Conservation (phyloP, 768 basidiomycete species). For the Astraeus odoratus region DNA sequence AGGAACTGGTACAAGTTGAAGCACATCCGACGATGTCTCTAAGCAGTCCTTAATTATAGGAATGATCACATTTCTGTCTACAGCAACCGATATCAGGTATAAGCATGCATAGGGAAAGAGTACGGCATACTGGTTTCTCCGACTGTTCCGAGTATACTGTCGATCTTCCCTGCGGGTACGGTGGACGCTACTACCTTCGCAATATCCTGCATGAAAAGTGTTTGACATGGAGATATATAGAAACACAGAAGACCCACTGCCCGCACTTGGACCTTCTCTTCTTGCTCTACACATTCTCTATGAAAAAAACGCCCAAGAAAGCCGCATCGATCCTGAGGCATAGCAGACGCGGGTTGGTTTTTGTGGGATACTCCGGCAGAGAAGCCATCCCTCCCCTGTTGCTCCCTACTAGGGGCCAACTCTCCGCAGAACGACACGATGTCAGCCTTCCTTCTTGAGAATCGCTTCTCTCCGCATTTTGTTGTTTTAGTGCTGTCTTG, state of each 20-base stretch:
- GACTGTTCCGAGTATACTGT: neutral
- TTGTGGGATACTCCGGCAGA: no score
- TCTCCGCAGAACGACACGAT: neutral
- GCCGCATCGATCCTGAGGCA: neutral
- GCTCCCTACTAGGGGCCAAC: neutral
- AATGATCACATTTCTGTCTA: neutral
- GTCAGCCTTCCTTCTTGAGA: neutral
- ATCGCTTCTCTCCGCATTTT: neutral
- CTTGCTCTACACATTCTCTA: neutral
- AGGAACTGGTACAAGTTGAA: neutral
- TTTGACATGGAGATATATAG: neutral
- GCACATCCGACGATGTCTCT: neutral
- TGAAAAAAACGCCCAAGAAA: neutral
- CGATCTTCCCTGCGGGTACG: neutral
- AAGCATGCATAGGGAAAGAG: neutral
- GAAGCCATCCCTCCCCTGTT: neutral
- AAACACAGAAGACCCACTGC: neutral
- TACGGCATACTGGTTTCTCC: neutral
- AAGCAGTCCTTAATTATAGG: neutral
- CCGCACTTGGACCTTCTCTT: neutral
- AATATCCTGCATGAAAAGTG: neutral
- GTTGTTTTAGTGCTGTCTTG: neutral
- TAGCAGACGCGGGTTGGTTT: neutral
- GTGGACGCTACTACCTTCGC: neutral
- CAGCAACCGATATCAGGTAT: neutral